phyloP scores from a whole-genome alignment of 78 protist species.

The Creolimax fragrantissima region DNA sequence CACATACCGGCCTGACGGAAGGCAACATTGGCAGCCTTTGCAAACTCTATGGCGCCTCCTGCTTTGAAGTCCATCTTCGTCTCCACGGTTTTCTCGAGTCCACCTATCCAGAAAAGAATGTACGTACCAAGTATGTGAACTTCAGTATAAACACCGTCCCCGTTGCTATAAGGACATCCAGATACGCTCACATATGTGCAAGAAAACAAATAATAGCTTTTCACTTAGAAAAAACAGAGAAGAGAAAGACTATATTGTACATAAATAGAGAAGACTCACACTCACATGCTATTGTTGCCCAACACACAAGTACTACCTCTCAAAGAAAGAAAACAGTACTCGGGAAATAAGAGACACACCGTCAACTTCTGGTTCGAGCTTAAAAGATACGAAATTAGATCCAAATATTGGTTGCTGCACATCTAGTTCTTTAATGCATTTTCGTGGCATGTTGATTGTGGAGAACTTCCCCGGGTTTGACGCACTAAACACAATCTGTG shows the following conservation, averaged over 20 bases:
- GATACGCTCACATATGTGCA: no score
- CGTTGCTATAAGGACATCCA: no score
- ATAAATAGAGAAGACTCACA: no score
- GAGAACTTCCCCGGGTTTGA: not conserved
- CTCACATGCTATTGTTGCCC: no score
- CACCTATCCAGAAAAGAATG: no score
- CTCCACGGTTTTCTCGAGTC: not conserved
- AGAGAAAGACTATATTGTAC: no score
- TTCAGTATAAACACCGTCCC: no score
- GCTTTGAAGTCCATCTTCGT: not conserved
- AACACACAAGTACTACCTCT: no score
- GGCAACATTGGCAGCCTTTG: not conserved
- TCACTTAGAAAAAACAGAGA: no score
- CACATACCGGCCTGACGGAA: not conserved
- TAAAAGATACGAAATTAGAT: not conserved
- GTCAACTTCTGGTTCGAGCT: not conserved
- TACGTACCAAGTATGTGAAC: no score
- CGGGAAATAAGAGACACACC: not conserved
- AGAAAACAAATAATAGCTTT: no score
- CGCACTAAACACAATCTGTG: not conserved
- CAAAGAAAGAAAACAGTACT: no score
- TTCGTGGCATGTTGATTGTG: not conserved
- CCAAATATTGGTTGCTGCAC: not conserved
- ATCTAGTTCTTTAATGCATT: not conserved
- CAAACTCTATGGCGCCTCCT: not conserved